A percentile compares a stretch with the other conserved stretches of the same genome.
phyloP scores from a whole-genome alignment of 1,139 yeast species.

The Suhomyces maxii region DNA sequence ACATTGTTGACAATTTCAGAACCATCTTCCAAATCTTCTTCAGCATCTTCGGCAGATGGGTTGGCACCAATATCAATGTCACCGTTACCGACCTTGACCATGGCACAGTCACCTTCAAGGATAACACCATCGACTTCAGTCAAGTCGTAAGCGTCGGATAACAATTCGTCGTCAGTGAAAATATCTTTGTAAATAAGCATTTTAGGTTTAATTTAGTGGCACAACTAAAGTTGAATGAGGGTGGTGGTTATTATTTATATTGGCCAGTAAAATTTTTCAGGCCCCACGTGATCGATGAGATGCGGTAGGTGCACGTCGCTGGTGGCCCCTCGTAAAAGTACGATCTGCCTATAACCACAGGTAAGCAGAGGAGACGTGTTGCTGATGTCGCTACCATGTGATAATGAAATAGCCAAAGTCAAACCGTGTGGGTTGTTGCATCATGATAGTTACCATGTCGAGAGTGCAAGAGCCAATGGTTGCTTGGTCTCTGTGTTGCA shows the following conservation, averaged over 20 bases:
- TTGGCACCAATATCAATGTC: conserved; percentile 98
- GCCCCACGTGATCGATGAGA: conserved; percentile 11
- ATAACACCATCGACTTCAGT: conserved; percentile 84
- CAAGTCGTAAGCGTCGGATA: conserved; percentile 95
- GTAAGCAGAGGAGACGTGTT: no score
- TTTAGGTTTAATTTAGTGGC: conserved; percentile 10
- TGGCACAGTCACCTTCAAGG: conserved; percentile 94
- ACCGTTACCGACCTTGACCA: conserved; percentile 85
- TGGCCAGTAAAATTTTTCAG: conserved; percentile 7
- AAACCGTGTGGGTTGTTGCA: no score
- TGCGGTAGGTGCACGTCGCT: not conserved
- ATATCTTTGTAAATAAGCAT: conserved; percentile 64
- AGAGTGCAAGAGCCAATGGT: no score
- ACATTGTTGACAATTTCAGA: conserved; percentile 93
- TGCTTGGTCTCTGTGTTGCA: no score
- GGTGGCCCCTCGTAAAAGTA: not conserved
- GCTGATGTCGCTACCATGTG: no score
- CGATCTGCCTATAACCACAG: not conserved
- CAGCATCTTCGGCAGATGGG: conserved; percentile 97
- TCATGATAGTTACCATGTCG: no score
- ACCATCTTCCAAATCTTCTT: conserved; percentile 77
- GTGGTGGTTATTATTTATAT: conserved; percentile 6
- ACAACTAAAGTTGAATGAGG: not conserved
- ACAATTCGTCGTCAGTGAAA: conserved; percentile 91
- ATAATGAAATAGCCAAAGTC: no score